These are phyloP conservation scores for Cutaneotrichosporon sp. DNA, from an alignment of 1,284 basidiomycete genomes.

Conservation along the genomic window DNA sequence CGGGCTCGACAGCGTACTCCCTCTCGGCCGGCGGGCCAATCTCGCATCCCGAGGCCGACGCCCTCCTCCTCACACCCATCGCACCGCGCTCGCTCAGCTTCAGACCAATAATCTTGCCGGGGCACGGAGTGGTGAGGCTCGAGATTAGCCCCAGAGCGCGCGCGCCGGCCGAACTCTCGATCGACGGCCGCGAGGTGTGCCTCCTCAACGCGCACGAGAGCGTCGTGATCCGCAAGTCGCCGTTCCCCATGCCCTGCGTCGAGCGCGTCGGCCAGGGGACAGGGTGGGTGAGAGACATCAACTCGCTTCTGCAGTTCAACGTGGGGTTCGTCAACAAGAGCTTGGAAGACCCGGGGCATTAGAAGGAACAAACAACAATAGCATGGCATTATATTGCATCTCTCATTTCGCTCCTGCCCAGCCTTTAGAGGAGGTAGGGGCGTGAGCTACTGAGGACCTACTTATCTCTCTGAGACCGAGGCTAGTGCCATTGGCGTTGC, in stretches of 20 bases:
- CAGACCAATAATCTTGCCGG: conserved; percentile 84
- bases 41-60: conserved; percentile 88
- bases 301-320: conserved; percentile 87
- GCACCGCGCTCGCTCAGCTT: conserved; percentile 92
- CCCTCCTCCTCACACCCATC: conserved; percentile 89
- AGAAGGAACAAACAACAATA: neutral
- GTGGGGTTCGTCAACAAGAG: conserved; percentile 83
- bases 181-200: conserved; percentile 86
- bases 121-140: conserved; percentile 63
- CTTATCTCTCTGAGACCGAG: too few relatives aligned
- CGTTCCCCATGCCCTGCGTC: conserved; percentile 89
- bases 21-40: conserved; percentile 95
- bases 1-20: conserved; percentile 95
- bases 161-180: conserved; percentile 82
- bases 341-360: conserved; percentile 11
- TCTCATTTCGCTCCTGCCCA: neutral
- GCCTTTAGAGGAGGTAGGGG: too few relatives aligned
- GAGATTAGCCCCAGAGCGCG: conserved; percentile 84
- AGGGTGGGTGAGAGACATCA: conserved; percentile 96
- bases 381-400: neutral
- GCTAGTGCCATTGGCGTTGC: too few relatives aligned
- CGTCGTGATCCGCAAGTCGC: conserved; percentile 80
- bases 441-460: too few relatives aligned
- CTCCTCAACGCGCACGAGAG: conserved; percentile 79
- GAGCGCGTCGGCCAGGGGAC: conserved; percentile 83